Percentiles rank a stretch among this genome's conserved stretches.
Evolutionary conservation across 2,329 filamentous ascomycete species (phyloP).

Genomic region (Geosmithia putterillii): DNA sequence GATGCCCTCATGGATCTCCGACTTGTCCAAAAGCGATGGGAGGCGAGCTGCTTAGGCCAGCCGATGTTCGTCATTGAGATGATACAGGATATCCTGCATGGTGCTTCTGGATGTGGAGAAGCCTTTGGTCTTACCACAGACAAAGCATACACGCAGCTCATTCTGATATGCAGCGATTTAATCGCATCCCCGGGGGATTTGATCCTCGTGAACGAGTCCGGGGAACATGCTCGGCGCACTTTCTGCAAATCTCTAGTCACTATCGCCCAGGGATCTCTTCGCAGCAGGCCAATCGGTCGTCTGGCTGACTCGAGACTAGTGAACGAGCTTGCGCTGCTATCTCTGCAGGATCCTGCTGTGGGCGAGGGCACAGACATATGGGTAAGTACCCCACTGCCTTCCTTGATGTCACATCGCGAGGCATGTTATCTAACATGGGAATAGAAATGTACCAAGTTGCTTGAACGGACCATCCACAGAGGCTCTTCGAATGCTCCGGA

Average conservation of each 20-base stretch:
- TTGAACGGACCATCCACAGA: conserved; percentile 12
- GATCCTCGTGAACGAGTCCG: conserved; percentile 12
- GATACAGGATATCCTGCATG: conserved; percentile 19
- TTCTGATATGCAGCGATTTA: conserved; percentile 29
- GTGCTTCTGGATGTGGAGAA: not conserved
- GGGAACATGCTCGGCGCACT: conserved; percentile 15
- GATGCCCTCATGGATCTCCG: conserved; percentile 33
- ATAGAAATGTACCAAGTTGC: conserved; percentile 16
- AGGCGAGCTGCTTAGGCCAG: conserved; percentile 13
- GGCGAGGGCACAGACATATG: conserved; percentile 25
- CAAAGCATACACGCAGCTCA: conserved; percentile 25
- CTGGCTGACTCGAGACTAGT: conserved; percentile 29
- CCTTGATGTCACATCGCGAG: not conserved
- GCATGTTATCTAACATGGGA: conserved; percentile 7
- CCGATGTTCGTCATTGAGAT: conserved; percentile 22
- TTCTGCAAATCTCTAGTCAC: conserved; percentile 24
- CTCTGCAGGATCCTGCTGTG: conserved; percentile 15
- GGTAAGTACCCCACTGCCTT: conserved; percentile 17
- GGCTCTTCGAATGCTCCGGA: conserved; percentile 8
- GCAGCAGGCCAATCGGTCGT: conserved; percentile 20
- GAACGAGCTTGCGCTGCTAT: conserved; percentile 24
- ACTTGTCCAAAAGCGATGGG: conserved; percentile 24
- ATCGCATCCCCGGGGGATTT: conserved; percentile 18
- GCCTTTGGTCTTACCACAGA: conserved; percentile 7
- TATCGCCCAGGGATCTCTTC: conserved; percentile 22